Evolutionary conservation across 1,284 basidiomycete species (phyloP).

Genomic region (Cutaneotrichosporon cyanovorans): DNA sequence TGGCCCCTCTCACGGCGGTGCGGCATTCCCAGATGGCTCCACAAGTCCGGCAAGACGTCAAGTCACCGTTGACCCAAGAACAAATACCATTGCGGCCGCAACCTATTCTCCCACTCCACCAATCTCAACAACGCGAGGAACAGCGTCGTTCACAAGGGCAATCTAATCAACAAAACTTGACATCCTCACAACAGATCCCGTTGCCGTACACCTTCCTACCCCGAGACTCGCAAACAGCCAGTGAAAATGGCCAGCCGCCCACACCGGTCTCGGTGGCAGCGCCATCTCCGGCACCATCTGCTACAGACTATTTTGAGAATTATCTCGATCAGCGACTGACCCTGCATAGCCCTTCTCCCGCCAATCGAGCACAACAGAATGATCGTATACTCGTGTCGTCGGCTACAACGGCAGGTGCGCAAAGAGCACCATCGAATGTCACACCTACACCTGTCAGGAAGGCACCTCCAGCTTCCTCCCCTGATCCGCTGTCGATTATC

Average conservation of each 20-base stretch:
- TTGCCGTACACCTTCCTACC: slow-evolving; percentile 19
- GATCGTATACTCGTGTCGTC: neutral
- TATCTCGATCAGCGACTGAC: slow-evolving; percentile 13
- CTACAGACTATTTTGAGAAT: slow-evolving; percentile 15
- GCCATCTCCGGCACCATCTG: slow-evolving; percentile 1
- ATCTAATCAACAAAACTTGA: too few species aligned
- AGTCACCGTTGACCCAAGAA: too few species aligned
- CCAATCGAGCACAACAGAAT: neutral
- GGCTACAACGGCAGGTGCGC: neutral
- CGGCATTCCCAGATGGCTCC: too few species aligned
- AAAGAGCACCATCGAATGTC: neutral
- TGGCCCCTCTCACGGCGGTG: too few species aligned
- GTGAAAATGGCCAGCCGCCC: slow-evolving; percentile 3
- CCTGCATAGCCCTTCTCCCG: slow-evolving; percentile 8
- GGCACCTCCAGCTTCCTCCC: slow-evolving; percentile 13
- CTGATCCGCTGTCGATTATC: slow-evolving; percentile 19
- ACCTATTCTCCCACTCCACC: too few species aligned
- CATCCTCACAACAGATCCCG: neutral
- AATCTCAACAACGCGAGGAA: too few species aligned
- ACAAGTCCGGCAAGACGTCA: too few species aligned
- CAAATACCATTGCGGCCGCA: too few species aligned
- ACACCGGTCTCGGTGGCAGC: slow-evolving; percentile 12
- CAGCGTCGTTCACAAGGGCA: too few species aligned
- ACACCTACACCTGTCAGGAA: neutral
- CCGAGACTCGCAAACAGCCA: neutral